Base-by-base conservation (phyloP, 176 grass and related monocot species). In the Aechmea fasciata region DNA sequence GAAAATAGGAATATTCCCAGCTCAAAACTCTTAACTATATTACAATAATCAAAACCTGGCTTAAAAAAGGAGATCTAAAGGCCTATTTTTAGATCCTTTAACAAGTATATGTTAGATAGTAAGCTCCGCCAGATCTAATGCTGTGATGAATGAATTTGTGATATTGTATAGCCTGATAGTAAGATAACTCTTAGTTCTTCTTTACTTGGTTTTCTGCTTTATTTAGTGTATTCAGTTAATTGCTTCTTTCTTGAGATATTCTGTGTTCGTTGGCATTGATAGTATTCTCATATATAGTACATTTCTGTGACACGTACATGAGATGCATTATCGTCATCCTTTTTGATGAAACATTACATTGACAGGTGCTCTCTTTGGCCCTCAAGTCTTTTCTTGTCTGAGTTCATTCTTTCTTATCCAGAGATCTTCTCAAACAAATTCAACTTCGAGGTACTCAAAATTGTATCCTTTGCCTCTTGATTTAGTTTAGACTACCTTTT, bases 361-460 rank as follows among this genome's bases (percentile, higher is more conserved):
- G 73, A 52, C 59, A 92, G 94, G 80, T 97, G 89, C 17, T 82
- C 77, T 67, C 89, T 97, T 87, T 97, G 94, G 89, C 89, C 89
- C 53, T 90, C 86, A 82, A 90, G 94, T 81, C 57, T 97, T 53
- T 92, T 87, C 29, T 82, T 97, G 64, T 97, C 89, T 13, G 81
- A 92, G 71, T 83, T 92, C 13, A 87, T 97, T 75, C 85, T 97
- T 87, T 87, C 94, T 48, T 73, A 85, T 65, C 70, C 81, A 61
- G 63, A 79, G 52, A 77, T 85, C 25, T 92, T 97, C 50, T 71
- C 79, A 71, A 82, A 68, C 48, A 92, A 85, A 67, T 80, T 52
- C 72, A 90, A 89, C 66, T 84, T 92, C 65, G 94, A 92, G 89
- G 94, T 92, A 84, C 47, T 52, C 69, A 71, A 47, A 57, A 17